phyloP scores from a whole-genome alignment of 1,139 yeast species.

The Saccharomyces hybrid region DNA sequence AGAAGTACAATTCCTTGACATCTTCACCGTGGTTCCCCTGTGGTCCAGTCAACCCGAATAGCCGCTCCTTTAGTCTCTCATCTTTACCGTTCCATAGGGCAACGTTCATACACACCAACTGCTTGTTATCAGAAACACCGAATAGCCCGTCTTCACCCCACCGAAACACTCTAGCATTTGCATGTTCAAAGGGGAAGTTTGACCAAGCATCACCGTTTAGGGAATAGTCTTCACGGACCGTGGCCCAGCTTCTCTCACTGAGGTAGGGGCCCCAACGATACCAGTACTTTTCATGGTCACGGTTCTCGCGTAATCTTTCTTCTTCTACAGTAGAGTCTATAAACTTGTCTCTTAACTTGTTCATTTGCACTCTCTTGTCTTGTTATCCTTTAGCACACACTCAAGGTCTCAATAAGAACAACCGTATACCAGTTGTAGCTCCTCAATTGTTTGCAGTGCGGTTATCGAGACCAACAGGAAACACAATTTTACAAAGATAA shows the following conservation, averaged over 20 bases:
- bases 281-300: constrained; percentile 57
- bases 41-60: constrained; percentile 85
- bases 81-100: constrained; percentile 93
- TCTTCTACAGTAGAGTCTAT: constrained; percentile 54
- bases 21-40: constrained; percentile 97
- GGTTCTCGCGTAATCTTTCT: constrained; percentile 54
- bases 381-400: not conserved
- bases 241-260: constrained; percentile 89
- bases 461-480: not conserved
- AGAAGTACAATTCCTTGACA: constrained; percentile 79
- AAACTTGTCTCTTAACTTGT: constrained; percentile 21
- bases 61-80: constrained; percentile 75
- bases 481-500: not conserved
- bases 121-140: constrained; percentile 85
- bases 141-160: constrained; percentile 98
- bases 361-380: constrained; percentile 9
- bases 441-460: not conserved
- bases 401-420: not conserved
- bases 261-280: constrained; percentile 90
- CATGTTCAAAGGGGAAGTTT: constrained; percentile 81
- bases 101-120: constrained; percentile 64
- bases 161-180: constrained; percentile 73
- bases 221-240: constrained; percentile 90
- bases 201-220: constrained; percentile 89
- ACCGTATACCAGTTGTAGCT: not conserved